Evolutionary conservation across 2,329 filamentous ascomycete species (phyloP), one percentile per base, ranked within the genome.

Genomic region (Calonectria henricotiae): DNA sequence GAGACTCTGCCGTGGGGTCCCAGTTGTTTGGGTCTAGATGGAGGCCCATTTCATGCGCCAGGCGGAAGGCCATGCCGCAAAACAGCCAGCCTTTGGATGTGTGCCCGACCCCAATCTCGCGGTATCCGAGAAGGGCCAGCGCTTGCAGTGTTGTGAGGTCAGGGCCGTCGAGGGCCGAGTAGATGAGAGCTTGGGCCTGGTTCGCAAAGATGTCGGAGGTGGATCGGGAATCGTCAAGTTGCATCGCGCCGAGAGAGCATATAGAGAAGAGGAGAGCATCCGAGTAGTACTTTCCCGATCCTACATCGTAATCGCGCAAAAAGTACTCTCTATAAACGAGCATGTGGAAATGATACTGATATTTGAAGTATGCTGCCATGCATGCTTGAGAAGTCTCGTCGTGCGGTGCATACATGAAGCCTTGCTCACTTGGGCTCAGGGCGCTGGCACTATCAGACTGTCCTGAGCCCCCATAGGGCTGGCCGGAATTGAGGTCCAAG

Each of bases 21-120:
- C 85, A 87, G 71, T 87, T 87, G 62, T 81, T 85, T 0, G 86
- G 86, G 61, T 88, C 86, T 0, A 88, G 80, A 72, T 88, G 86
- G 17, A 88, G 79, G 1, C 86, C 86, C 86, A 88, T 88, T 72
- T 86, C 86, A 62, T 87, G 85, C 0, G 85, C 83, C 15, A 88
- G 79, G 5, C 86, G 82, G 71, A 86, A 88, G 9, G 85, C 85
- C 85, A 88, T 87, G 55, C 86, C 85, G 32, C 85, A 86, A 63
- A 86, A 87, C 1, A 87, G 77, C 86, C 86, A 88, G 13, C 86
- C 86, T 64, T 86, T 87, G 20, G 85, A 87, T 2, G 82, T 78
- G n/a, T 83, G 82, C 0, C 85, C 84, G 25, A 83, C 82, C 4
- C 85, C 86, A 47, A 87, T 86, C 69, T 86, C 85, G 17, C 83